phyloP scores from a whole-genome alignment of 306 rosid species.

The Coriaria nepalensis region DNA sequence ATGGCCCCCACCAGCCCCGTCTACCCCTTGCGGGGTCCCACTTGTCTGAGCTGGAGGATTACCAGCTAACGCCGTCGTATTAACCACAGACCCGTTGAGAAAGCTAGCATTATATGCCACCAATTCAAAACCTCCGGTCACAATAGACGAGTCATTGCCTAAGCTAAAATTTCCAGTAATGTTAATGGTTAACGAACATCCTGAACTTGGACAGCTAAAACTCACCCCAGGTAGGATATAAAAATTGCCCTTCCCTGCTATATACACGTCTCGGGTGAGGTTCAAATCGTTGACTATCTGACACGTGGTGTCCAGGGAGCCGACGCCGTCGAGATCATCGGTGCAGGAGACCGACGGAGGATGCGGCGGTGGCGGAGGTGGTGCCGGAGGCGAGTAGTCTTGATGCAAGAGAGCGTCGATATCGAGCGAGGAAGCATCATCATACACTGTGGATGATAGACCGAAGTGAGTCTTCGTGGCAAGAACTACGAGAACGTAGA shows the following conservation, averaged over 20 bases:
- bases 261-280: constrained; percentile 88
- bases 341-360: constrained; percentile 87
- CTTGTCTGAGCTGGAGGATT: constrained; percentile 90
- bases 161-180: constrained; percentile 78
- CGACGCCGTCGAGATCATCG: constrained; percentile 79
- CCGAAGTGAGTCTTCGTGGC: constrained; percentile 13
- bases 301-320: constrained; percentile 80
- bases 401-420: constrained; percentile 62
- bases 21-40: constrained; percentile 79
- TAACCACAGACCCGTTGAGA: constrained; percentile 53
- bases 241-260: constrained; percentile 92
- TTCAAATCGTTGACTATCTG: constrained; percentile 61
- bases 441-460: constrained; percentile 22
- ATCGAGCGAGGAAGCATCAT: constrained; percentile 35
- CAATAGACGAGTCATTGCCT: constrained; percentile 58
- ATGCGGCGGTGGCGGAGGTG: constrained; percentile 96
- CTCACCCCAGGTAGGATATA: constrained; percentile 84
- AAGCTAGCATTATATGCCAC: constrained; percentile 56
- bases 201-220: constrained; percentile 58
- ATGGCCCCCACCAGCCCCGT: constrained; percentile 88
- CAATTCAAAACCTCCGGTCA: constrained; percentile 70
- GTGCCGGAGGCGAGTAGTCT: constrained; percentile 96
- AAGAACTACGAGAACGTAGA: constrained; percentile 15
- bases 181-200: constrained; percentile 67
- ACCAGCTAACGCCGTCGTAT: constrained; percentile 79